Conservation (phyloP, 129 eudicot species). For the Deinandra increscens region DNA sequence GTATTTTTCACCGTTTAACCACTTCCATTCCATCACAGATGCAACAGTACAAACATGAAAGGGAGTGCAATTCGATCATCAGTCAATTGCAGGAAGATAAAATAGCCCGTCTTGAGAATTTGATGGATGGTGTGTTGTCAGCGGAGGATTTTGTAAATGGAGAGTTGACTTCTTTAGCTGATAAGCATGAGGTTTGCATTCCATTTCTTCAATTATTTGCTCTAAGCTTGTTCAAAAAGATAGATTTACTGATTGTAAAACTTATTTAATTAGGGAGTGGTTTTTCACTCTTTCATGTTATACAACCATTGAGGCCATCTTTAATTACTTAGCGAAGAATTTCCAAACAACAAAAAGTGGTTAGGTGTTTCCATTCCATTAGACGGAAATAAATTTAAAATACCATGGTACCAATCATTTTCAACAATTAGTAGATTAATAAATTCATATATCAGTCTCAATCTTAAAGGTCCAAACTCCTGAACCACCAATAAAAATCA, state of each 20-base stretch:
- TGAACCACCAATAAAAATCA: not conserved
- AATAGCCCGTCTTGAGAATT: slow-evolving; percentile 77
- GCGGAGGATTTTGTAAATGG: slow-evolving; percentile 77
- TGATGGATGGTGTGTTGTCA: slow-evolving; percentile 84
- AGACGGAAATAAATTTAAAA: not conserved
- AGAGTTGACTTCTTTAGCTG: slow-evolving; percentile 55
- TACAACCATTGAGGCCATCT: not conserved
- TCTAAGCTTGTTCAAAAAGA: not conserved
- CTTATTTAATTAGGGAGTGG: not conserved
- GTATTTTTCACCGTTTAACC: not conserved
- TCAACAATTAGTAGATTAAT: not conserved
- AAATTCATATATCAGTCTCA: not conserved
- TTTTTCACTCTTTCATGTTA: not conserved
- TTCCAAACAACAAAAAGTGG: not conserved
- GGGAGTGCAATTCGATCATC: slow-evolving; percentile 82
- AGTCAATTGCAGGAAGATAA: slow-evolving; percentile 86
- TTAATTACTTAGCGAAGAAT: not conserved
- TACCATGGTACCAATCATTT: not conserved
- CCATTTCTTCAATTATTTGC: not conserved
- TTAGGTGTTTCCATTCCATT: not conserved
- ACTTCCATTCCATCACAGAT: slow-evolving; percentile 47
- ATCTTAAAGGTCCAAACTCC: not conserved
- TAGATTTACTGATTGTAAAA: not conserved
- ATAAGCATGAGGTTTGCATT: slow-evolving; percentile 65
- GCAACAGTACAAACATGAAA: slow-evolving; percentile 89